phyloP scores from a whole-genome alignment of 805 yeast genomes.

The Lachancea lanzarotensis region DNA sequence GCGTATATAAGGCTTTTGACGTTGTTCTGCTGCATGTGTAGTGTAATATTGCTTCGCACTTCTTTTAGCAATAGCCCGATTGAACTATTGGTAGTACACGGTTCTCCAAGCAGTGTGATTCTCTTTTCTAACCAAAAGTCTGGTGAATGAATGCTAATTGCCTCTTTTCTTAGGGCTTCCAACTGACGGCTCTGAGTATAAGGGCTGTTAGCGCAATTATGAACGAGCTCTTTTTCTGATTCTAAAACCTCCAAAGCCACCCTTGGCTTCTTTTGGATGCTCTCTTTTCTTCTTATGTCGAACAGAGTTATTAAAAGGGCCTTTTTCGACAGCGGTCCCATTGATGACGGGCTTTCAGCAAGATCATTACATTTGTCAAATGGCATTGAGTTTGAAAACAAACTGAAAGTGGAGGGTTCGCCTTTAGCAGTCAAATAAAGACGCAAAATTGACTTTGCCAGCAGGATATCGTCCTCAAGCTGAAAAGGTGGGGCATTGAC shows the following conservation, averaged over 20 bases:
- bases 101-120: slow-evolving; percentile 8
- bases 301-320: slow-evolving; percentile 18
- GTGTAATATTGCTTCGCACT: slow-evolving; percentile 12
- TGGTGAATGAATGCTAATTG: slow-evolving; percentile 3
- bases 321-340: slow-evolving; percentile 11
- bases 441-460: slow-evolving; percentile 19
- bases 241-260: slow-evolving; percentile 2
- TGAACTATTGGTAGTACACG: slow-evolving; percentile 6
- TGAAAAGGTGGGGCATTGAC: slow-evolving; percentile 2
- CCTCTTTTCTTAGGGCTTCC: slow-evolving; percentile 17
- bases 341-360: slow-evolving; percentile 4
- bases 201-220: slow-evolving; percentile 5
- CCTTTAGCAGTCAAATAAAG: slow-evolving; percentile 16
- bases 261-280: slow-evolving; percentile 3
- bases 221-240: neutral
- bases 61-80: slow-evolving; percentile 11
- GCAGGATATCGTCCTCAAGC: neutral
- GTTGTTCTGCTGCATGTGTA: slow-evolving; percentile 16
- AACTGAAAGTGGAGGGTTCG: slow-evolving; percentile 7
- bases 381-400: slow-evolving; percentile 17
- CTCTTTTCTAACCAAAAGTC: neutral
- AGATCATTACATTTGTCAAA: slow-evolving; percentile 17
- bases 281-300: slow-evolving; percentile 19
- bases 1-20: slow-evolving; percentile 13
- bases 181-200: slow-evolving; percentile 18